phyloP scores from a whole-genome alignment of 257 asterid genomes.

The Capsicum pubescens region DNA sequence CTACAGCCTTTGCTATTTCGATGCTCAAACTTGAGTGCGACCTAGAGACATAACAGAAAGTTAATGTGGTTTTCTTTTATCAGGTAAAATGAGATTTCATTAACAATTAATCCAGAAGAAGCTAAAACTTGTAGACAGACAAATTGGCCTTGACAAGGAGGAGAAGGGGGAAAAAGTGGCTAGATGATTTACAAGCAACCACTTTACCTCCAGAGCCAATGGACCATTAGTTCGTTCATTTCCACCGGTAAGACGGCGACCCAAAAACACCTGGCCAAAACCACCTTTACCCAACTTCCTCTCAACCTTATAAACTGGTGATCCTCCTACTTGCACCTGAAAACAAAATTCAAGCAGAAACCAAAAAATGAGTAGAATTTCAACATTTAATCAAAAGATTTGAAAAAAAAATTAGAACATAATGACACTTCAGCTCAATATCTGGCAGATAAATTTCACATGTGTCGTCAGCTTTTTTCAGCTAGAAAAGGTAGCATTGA shows the following conservation, averaged over 20 bases:
- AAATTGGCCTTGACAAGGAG: not conserved
- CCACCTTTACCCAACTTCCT: conserved; percentile 60
- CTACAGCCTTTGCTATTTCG: conserved; percentile 58
- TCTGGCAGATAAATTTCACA: not conserved
- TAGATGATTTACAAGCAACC: not conserved
- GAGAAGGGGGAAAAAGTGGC: not conserved
- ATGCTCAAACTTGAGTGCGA: conserved; percentile 59
- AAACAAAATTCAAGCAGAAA: conserved; percentile 17
- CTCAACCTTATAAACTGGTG: conserved; percentile 51
- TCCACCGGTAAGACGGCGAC: conserved; percentile 48
- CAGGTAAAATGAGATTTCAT: conserved; percentile 1
- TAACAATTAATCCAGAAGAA: not conserved
- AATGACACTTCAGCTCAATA: not conserved
- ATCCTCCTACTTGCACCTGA: conserved; percentile 58
- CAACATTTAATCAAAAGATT: not conserved
- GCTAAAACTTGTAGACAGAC: not conserved
- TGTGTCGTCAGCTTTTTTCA: not conserved
- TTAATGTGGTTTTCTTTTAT: not conserved
- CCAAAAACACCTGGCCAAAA: conserved; percentile 56
- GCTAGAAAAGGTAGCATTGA: not conserved
- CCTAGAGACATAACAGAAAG: conserved; percentile 32
- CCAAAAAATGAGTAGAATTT: not conserved
- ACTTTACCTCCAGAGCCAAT: conserved; percentile 45
- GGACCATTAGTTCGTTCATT: conserved; percentile 41
- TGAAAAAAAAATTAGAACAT: not conserved